Evolutionary conservation across 805 yeast species (phyloP).

Genomic region (Novakomyces olei): DNA sequence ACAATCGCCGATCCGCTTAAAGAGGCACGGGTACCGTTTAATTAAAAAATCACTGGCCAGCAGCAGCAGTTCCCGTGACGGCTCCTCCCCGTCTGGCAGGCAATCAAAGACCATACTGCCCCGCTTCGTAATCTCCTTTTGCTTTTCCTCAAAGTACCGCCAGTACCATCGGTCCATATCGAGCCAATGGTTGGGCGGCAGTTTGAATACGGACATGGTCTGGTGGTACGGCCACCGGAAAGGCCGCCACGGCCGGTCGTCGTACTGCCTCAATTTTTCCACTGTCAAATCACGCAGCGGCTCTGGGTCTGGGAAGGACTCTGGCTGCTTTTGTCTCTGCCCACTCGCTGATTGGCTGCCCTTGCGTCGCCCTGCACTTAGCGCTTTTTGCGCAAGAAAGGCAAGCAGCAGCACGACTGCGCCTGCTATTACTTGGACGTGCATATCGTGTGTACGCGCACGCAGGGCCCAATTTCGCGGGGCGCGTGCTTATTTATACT

Average conservation of each 20-base stretch:
- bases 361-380: too few species aligned
- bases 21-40: conserved; percentile 39
- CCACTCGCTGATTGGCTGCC: too few species aligned
- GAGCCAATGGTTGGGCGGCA: conserved; percentile 56
- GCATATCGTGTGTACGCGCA: too few species aligned
- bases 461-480: too few species aligned
- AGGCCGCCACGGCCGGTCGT: conserved; percentile 65
- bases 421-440: too few species aligned
- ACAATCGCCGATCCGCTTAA: conserved; percentile 26
- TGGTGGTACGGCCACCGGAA: conserved; percentile 65
- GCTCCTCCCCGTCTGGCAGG: conserved; percentile 39
- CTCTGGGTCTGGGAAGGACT: too few species aligned
- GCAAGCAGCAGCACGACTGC: too few species aligned
- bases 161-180: conserved; percentile 60
- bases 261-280: conserved; percentile 36
- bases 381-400: too few species aligned
- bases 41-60: conserved; percentile 37
- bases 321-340: too few species aligned
- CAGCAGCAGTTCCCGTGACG: conserved; percentile 38
- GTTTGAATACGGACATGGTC: conserved; percentile 50
- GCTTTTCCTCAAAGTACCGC: conserved; percentile 41
- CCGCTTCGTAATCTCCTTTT: conserved; percentile 32
- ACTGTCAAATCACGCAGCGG: too few species aligned
- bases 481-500: too few species aligned
- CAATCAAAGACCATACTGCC: conserved; percentile 43